Base-by-base conservation (phyloP, 2,329 filamentous ascomycete species). In the Macrophomina pseudophaseolina region DNA sequence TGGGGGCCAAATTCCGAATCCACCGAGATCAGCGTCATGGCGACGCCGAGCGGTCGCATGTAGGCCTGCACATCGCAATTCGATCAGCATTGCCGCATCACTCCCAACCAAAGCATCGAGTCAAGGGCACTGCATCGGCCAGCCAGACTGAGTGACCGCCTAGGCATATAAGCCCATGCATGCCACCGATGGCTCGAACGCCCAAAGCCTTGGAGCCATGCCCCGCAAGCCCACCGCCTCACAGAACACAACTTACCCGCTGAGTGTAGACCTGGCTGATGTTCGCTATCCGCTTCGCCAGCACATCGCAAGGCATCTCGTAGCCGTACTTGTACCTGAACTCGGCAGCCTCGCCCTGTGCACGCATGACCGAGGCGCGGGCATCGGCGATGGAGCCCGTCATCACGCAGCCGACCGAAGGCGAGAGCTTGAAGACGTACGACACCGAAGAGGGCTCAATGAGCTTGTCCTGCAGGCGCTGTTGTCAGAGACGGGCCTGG, bases 181-280 rank as follows among this genome's bases (percentile, higher is more conserved):
- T 35, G n/a, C 32, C 3, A 9, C 7, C 52, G 52, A n/a, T 35
- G 7, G n/a, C 30, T 5, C 11, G 32, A 14, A 40, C 9, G 52
- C 52, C 16, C 33, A 3, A 11, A 28, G 28, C 49, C 16, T 38
- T 8, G 35, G 35, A 38, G 35, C 6, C 7, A 38, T 38, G 11
- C 49, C 7, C 9, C 8, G 7, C 33, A 12, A n/a, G 18, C 40
- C 42, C n/a, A 35, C 5, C 38, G 18, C 12, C 23, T n/a, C 12
- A 30, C 23, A 44, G 18, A n/a, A 46, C 28, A 14, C 23, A 5
- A 64, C 86, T 79, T 83, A 98, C 95, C 80, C 93, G 86, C 84
- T 99, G 95, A 73, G 95, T 99, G 82, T 98, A 99, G 71, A 99
- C 95, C 82, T 99, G 95, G 82, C 93, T 97, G 84, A 99, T 97